These are phyloP conservation scores for Bryoerythrophyllum caledonicum DNA, from an alignment of 225 moss, liverwort and hornwort species.

Conservation along the genomic window DNA sequence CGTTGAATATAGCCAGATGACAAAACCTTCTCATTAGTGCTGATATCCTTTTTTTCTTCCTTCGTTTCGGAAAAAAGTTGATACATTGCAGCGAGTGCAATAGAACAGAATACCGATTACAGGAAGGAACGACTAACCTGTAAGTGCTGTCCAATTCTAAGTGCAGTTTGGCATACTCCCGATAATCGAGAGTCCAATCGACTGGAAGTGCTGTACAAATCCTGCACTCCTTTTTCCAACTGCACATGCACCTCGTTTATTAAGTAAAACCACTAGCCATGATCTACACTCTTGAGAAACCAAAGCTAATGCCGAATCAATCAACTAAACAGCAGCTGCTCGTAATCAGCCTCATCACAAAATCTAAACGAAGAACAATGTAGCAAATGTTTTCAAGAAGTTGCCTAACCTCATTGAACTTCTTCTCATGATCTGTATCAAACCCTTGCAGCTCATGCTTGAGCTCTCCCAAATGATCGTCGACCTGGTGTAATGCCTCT, in stretches of 20 bases:
- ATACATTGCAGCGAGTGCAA: background rate
- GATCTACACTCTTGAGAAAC: constrained; percentile 7
- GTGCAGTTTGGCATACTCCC: constrained; percentile 86
- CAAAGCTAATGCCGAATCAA: constrained; percentile 7
- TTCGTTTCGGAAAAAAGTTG: background rate
- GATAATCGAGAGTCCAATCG: constrained; percentile 90
- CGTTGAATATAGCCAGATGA: background rate
- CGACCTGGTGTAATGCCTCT: constrained; percentile 55
- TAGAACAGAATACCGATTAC: constrained; percentile 2
- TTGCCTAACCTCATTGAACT: constrained; percentile 71
- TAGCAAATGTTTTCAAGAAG: background rate
- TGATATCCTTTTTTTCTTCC: background rate
- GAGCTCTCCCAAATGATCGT: constrained; percentile 72
- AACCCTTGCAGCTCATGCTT: constrained; percentile 75
- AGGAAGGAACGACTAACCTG: constrained; percentile 51
- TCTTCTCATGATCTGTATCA: constrained; percentile 68
- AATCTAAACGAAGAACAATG: background rate
- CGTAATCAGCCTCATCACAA: background rate
- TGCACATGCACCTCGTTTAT: constrained; percentile 37
- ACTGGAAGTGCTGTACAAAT: constrained; percentile 71
- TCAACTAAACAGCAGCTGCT: constrained; percentile 19
- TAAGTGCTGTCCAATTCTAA: constrained; percentile 80
- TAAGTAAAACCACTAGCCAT: constrained; percentile 13
- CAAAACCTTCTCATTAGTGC: constrained; percentile 1
- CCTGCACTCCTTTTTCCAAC: constrained; percentile 79